Conservation (phyloP, 306 rosid genomes). For the Malus sieversii region DNA sequence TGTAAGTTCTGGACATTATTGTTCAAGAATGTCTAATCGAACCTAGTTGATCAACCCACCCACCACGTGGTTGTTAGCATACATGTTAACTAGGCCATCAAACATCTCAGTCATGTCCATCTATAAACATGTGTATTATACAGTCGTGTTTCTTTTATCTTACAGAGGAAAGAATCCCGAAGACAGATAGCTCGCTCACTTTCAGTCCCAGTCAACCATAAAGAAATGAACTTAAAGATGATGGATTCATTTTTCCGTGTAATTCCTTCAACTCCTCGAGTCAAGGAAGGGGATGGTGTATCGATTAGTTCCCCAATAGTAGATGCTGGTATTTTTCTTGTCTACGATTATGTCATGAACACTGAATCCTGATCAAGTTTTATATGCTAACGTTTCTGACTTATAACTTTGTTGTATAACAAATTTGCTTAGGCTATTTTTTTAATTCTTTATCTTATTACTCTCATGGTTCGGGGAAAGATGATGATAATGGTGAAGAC, state of each 20-base stretch:
- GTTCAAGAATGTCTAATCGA: neutral
- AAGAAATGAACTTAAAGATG: slow-evolving; percentile 48
- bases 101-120: neutral
- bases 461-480: slow-evolving; percentile 43
- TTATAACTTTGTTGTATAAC: neutral
- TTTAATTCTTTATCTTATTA: slow-evolving; percentile 10
- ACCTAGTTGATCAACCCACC: neutral
- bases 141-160: slow-evolving; percentile 2
- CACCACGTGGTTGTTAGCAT: slow-evolving; percentile 5
- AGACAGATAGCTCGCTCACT: slow-evolving; percentile 69
- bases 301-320: slow-evolving; percentile 31
- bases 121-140: neutral
- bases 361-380: slow-evolving; percentile 4
- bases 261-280: slow-evolving; percentile 75
- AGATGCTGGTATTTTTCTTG: slow-evolving; percentile 49
- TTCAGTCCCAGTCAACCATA: slow-evolving; percentile 63
- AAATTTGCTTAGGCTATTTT: neutral
- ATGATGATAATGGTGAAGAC: slow-evolving; percentile 64
- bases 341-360: neutral
- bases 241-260: slow-evolving; percentile 78
- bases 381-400: neutral
- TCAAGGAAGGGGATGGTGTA: slow-evolving; percentile 37
- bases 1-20: slow-evolving; percentile 39
- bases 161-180: slow-evolving; percentile 53
- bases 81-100: neutral